These are phyloP conservation scores for Crithidia brevicula DNA, from an alignment of 208 protist genomes.

Conservation along the genomic window DNA sequence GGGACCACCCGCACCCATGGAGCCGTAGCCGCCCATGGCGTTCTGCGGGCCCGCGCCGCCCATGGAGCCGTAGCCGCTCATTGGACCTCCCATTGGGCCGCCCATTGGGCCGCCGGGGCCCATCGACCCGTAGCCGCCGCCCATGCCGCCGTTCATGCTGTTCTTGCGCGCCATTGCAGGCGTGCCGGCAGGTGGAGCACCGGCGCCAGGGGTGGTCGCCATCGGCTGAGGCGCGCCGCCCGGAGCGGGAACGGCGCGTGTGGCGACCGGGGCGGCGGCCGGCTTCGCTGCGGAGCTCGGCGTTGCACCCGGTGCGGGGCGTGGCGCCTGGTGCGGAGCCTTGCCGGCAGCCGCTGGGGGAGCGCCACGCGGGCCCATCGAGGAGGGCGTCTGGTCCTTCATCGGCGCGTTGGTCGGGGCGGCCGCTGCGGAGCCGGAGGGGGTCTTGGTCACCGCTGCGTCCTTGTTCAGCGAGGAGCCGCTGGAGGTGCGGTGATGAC, in stretches of 20 bases:
- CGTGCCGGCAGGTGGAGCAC: too few species aligned
- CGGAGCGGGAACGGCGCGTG: neutral
- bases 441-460: slow-evolving; percentile 2
- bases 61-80: slow-evolving; percentile 14
- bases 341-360: slow-evolving; percentile 7
- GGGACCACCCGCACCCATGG: slow-evolving; percentile 16
- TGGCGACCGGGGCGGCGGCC: neutral
- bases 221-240: neutral
- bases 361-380: neutral
- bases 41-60: neutral
- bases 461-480: slow-evolving; percentile 11
- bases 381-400: slow-evolving; percentile 1
- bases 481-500: slow-evolving; percentile 23
- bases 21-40: slow-evolving; percentile 26
- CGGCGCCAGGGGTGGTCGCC: neutral
- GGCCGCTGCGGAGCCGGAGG: slow-evolving; percentile 1
- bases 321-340: neutral
- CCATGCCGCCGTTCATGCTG: slow-evolving; percentile 19
- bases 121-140: neutral
- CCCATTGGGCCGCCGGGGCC: slow-evolving; percentile 2
- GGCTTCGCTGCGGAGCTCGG: slow-evolving; percentile 1
- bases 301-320: neutral
- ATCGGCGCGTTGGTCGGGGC: neutral
- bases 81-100: too few species aligned
- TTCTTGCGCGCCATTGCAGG: slow-evolving; percentile 11